phyloP scores from a whole-genome alignment of 2,329 filamentous ascomycete genomes.

The Chalaropsis ovoidea region DNA sequence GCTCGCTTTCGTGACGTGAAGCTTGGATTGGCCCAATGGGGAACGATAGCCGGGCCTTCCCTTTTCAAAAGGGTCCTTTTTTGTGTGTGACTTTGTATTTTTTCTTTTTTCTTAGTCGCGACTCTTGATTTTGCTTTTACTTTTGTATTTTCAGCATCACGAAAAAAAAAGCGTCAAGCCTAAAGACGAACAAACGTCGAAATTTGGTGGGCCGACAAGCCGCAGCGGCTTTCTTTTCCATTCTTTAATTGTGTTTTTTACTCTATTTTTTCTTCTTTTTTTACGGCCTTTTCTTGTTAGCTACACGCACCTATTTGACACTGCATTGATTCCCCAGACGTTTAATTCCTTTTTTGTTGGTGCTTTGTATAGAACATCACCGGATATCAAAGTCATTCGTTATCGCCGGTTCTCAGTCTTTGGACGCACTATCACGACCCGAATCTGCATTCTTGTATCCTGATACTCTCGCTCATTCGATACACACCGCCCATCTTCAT shows the following conservation, averaged over 20 bases:
- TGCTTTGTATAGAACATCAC: constrained; percentile 11
- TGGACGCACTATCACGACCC: background rate
- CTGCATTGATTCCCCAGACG: background rate
- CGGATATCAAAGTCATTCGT: background rate
- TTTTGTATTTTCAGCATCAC: background rate
- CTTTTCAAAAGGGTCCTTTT: background rate
- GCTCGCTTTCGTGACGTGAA: background rate
- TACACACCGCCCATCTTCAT: background rate
- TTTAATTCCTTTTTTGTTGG: constrained; percentile 13
- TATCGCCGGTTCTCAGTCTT: background rate
- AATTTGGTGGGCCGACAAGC: background rate
- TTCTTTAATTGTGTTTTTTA: constrained; percentile 12
- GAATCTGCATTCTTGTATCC: background rate
- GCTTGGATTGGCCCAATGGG: background rate
- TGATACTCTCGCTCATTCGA: constrained; percentile 4
- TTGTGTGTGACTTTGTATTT: background rate
- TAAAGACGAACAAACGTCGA: background rate
- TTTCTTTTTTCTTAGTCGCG: background rate
- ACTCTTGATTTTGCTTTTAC: background rate
- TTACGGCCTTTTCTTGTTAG: background rate
- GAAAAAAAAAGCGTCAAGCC: background rate
- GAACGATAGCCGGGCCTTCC: background rate
- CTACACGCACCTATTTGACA: background rate
- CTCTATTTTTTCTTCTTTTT: constrained; percentile 1
- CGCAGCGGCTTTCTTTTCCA: background rate